Conservation (phyloP, 192 early-diverging fungal species). For the Helicostylum pulchrum region DNA sequence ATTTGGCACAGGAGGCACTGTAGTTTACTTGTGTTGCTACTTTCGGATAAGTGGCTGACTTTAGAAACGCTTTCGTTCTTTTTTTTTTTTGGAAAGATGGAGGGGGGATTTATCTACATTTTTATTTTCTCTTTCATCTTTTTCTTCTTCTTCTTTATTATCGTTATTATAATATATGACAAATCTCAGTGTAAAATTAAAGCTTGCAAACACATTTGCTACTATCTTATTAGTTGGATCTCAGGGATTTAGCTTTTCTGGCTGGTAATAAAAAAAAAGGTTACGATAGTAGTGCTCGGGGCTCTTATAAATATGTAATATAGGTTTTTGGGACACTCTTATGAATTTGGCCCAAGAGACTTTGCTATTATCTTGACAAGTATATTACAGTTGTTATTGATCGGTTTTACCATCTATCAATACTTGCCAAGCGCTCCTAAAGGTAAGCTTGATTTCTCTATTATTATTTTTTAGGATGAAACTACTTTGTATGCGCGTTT, state of each 20-base stretch:
- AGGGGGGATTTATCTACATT: neutral
- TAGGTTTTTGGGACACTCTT: conserved; percentile 13
- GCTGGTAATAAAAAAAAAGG: conserved; percentile 15
- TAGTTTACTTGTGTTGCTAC: too few relatives aligned
- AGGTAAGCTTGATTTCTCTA: conserved; percentile 13
- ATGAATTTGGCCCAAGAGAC: conserved; percentile 15
- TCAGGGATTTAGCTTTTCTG: conserved; percentile 16
- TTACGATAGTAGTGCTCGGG: neutral
- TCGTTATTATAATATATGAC: conserved; percentile 4
- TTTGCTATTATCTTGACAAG: conserved; percentile 24
- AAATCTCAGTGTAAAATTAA: conserved; percentile 28
- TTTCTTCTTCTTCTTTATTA: too few relatives aligned
- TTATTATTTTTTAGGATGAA: neutral
- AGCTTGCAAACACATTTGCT: conserved; percentile 29
- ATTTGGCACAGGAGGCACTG: too few relatives aligned
- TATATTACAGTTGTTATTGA: conserved; percentile 27
- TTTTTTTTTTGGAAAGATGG: neutral
- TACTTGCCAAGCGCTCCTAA: conserved; percentile 35
- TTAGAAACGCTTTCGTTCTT: too few relatives aligned
- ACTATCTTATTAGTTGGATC: conserved; percentile 21
- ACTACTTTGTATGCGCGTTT: neutral
- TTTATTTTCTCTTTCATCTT: too few relatives aligned
- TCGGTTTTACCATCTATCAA: conserved; percentile 35
- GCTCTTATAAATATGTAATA: neutral
- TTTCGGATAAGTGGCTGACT: neutral